Evolutionary conservation across 1,284 basidiomycete species (phyloP).

Genomic region (Laetiporus sulphureus): DNA sequence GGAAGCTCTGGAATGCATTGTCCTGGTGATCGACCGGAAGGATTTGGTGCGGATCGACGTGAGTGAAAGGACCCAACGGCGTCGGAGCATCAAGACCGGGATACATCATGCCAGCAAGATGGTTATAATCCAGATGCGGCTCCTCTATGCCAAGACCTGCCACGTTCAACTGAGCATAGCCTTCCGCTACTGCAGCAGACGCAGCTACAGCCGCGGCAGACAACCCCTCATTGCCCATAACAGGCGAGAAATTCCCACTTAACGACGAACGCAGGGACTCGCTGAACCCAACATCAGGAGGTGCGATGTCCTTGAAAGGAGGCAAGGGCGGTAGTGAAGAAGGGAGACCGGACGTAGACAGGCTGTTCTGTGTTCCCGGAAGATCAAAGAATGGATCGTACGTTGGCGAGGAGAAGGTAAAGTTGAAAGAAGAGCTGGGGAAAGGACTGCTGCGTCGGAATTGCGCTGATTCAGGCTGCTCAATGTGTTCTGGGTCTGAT

Average conservation of each 20-base stretch:
- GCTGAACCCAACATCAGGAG: constrained; percentile 24
- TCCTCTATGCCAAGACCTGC: constrained; percentile 49
- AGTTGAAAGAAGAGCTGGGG: constrained; percentile 72
- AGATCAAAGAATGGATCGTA: constrained; percentile 69
- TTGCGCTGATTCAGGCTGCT: constrained; percentile 21
- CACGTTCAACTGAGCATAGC: constrained; percentile 55
- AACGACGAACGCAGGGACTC: constrained; percentile 27
- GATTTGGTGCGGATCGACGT: constrained; percentile 86
- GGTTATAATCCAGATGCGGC: constrained; percentile 48
- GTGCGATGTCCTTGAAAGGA: constrained; percentile 16
- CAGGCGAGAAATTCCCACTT: constrained; percentile 21
- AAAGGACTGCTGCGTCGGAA: constrained; percentile 42
- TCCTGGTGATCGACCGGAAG: constrained; percentile 47
- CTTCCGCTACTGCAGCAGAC: constrained; percentile 59
- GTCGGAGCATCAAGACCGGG: constrained; percentile 36
- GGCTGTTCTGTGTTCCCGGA: constrained; percentile 12
- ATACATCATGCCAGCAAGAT: constrained; percentile 60
- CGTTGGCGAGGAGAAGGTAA: constrained; percentile 60
- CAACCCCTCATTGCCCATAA: constrained; percentile 35
- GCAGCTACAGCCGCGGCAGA: constrained; percentile 60
- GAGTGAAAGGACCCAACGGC: constrained; percentile 51
- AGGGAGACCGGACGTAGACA: constrained; percentile 13
- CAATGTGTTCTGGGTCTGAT: constrained; percentile 11
- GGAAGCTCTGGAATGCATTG: constrained; percentile 44
- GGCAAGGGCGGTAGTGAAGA: constrained; percentile 17